These are phyloP conservation scores for Eimeria tenella DNA, from an alignment of 169 alveolate species.

Conservation along the genomic window DNA sequence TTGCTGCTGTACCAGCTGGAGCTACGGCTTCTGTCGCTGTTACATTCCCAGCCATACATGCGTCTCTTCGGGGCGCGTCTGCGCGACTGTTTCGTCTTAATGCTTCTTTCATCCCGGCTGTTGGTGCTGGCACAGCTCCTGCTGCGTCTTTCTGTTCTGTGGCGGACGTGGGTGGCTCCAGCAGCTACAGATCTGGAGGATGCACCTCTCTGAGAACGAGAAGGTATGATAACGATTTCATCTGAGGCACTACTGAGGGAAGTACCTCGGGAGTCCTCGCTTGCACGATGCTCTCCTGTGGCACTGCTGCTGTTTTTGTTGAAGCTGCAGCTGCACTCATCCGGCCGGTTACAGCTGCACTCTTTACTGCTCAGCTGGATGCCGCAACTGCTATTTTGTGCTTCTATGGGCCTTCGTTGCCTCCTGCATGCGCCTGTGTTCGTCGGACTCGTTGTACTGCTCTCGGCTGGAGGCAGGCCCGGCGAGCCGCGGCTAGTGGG, in stretches of 20 bases:
- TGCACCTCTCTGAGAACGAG: not conserved
- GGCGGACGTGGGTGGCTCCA: not conserved
- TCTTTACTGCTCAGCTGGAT: not conserved
- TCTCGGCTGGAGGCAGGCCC: not conserved
- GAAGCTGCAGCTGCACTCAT: not conserved
- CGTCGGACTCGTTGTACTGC: not conserved
- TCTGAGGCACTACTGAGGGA: slow-evolving; percentile 28
- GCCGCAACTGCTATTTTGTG: not conserved
- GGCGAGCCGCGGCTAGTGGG: slow-evolving; percentile 12
- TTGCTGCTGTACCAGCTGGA: not conserved
- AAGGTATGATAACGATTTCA: slow-evolving; percentile 4
- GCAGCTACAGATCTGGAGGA: not conserved
- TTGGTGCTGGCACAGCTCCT: slow-evolving; percentile 19
- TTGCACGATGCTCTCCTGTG: not conserved
- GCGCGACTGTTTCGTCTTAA: not conserved
- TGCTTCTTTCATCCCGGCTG: not conserved
- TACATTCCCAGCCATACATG: slow-evolving; percentile 40
- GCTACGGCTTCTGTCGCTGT: slow-evolving; percentile 36
- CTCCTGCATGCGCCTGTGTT: not conserved
- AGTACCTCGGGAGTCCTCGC: not conserved
- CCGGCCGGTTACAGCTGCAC: not conserved
- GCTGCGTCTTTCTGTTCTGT: slow-evolving; percentile 9
- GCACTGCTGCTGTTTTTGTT: slow-evolving; percentile 4
- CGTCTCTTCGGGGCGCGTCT: slow-evolving; percentile 30
- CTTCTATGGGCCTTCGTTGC: not conserved